Base-by-base conservation (phyloP, 441 rosid genomes). In the Eruca vesicaria region DNA sequence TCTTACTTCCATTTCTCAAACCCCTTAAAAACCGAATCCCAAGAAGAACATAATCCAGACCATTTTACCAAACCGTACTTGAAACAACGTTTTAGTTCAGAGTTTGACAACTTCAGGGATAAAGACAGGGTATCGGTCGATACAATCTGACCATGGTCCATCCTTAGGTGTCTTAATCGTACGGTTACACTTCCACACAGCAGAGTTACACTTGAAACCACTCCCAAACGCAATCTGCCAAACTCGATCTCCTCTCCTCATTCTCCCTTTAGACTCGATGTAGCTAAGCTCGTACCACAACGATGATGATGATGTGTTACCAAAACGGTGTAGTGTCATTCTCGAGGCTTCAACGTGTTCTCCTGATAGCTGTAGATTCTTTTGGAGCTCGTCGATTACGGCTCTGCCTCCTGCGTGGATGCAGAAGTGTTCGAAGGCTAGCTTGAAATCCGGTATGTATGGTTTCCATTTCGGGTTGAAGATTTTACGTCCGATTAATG, bases 221-320 rank as follows among this genome's bases (percentile, higher is more conserved):
- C 98, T 94, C 7, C 98, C 98, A 48, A 94, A 94, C 10, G 97
- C 97, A 10, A 92, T 90, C 77, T 94, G 99, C 99, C 99, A 94
- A 52, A 94, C 76, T 63, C 98, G 68, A 21, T 89, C 93, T 3
- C 99, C 98, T 68, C 64, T 89, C 71, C 53, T 92, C 98, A 94
- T 90, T 75, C 94, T 85, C 23, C 99, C 99, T 73, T 92, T 90
- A 2, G 97, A 43, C 72, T 94, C 98, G 16, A 94, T 82, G 72
- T 94, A 94, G 66, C 84, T 75, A 84, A 94, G 3, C 73, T 90
- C 98, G 38, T 94, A 92, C 99, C 99, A 94, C 2, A 92, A 82
- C 0, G 99, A 94, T 0, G 99, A 92, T 1, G 99, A 94, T 0
- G 99, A 94, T 0, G 99, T 94, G 79, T 94, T 94, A 4, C 99